phyloP scores from a whole-genome alignment of 768 basidiomycete species.

The Russula foetens region DNA sequence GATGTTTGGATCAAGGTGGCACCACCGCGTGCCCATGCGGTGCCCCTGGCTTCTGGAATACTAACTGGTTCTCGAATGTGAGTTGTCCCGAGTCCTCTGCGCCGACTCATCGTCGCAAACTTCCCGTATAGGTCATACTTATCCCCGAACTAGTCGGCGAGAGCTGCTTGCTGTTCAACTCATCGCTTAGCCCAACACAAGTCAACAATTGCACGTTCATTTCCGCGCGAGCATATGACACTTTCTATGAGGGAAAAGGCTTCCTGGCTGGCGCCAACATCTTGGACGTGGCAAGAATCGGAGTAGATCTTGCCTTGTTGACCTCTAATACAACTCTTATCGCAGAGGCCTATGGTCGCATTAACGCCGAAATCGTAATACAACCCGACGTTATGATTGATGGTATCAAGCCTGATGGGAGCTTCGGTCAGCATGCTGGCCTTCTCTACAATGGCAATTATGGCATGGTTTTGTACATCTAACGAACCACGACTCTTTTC shows the following conservation, averaged over 20 bases:
- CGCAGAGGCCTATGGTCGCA: slow-evolving; percentile 39
- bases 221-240: slow-evolving; percentile 15
- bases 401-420: slow-evolving; percentile 45
- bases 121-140: slow-evolving; percentile 14
- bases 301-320: slow-evolving; percentile 19
- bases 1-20: slow-evolving; percentile 25
- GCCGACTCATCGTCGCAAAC: neutral
- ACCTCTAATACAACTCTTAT: slow-evolving; percentile 36
- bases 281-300: slow-evolving; percentile 48
- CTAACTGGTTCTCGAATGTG: slow-evolving; percentile 21
- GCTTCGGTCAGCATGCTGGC: slow-evolving; percentile 47
- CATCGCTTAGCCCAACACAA: slow-evolving; percentile 12
- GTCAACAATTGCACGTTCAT: slow-evolving; percentile 11
- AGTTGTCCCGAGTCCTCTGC: neutral
- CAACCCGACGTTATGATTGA: slow-evolving; percentile 42
- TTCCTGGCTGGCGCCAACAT: slow-evolving; percentile 57
- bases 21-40: slow-evolving; percentile 25
- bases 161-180: slow-evolving; percentile 17
- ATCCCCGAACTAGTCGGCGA: slow-evolving; percentile 14
- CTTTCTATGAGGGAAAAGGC: slow-evolving; percentile 24
- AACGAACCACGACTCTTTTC: neutral
- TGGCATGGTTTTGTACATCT: slow-evolving; percentile 40
- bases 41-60: slow-evolving; percentile 23
- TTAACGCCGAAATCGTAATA: slow-evolving; percentile 47
- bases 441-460: slow-evolving; percentile 64